Conservation (phyloP, 2,329 filamentous ascomycete species). For the Elsinoe necatrix region DNA sequence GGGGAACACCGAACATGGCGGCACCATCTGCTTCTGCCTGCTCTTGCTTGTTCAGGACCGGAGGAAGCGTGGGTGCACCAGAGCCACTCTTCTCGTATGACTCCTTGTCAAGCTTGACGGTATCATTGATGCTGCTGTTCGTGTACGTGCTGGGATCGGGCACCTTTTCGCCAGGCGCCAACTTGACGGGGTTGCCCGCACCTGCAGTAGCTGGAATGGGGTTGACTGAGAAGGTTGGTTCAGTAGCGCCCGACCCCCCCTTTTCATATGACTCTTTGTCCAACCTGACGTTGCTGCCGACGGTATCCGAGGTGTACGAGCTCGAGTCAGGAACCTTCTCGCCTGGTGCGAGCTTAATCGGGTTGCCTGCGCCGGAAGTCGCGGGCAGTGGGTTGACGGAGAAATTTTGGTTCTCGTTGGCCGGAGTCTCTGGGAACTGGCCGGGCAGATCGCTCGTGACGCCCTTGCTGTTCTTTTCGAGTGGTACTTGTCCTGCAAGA, state of each 20-base stretch:
- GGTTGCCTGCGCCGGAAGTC: slow-evolving; percentile 58
- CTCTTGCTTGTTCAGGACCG: slow-evolving; percentile 39
- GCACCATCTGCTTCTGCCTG: slow-evolving; percentile 34
- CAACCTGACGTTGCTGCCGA: slow-evolving; percentile 55
- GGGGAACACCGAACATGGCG: slow-evolving; percentile 39
- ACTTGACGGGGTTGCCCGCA: slow-evolving; percentile 65
- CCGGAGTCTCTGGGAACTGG: slow-evolving; percentile 65
- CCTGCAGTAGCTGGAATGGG: slow-evolving; percentile 49
- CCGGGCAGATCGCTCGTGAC: slow-evolving; percentile 47
- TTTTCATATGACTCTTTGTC: slow-evolving; percentile 84
- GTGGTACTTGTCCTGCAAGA: slow-evolving; percentile 58
- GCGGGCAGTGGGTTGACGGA: slow-evolving; percentile 52
- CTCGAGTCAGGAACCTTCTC: slow-evolving; percentile 67
- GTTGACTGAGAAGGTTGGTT: slow-evolving; percentile 46
- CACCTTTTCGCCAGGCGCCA: slow-evolving; percentile 72
- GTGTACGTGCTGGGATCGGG: slow-evolving; percentile 58
- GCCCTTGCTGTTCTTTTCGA: slow-evolving; percentile 43
- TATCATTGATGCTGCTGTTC: slow-evolving; percentile 61
- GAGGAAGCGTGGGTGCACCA: slow-evolving; percentile 35
- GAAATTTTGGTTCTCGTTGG: slow-evolving; percentile 39
- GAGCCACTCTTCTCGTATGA: slow-evolving; percentile 78
- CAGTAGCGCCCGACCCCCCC: slow-evolving; percentile 43
- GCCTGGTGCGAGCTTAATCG: slow-evolving; percentile 67
- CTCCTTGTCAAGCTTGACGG: slow-evolving; percentile 61
- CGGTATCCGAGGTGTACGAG: slow-evolving; percentile 58